phyloP scores from a whole-genome alignment of 176 grass and related monocot genomes.

The Cenchrus fungigraminus region DNA sequence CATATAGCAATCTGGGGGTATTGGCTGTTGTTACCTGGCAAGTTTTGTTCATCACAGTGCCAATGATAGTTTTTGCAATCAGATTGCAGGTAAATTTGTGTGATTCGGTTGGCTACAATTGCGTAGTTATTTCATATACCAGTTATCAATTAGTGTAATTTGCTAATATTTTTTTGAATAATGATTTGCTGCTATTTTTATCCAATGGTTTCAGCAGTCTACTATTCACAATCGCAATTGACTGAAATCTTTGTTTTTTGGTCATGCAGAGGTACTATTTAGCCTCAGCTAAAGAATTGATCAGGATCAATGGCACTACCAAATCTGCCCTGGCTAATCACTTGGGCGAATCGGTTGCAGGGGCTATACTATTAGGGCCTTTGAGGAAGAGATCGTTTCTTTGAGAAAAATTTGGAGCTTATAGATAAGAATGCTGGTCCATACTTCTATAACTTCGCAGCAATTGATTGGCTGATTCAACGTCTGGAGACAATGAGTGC shows the following conservation, averaged over 20 bases:
- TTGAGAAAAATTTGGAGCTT: conserved; percentile 70
- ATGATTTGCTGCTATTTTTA: conserved; percentile 24
- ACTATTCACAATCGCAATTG: conserved; percentile 13
- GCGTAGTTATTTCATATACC: conserved; percentile 19
- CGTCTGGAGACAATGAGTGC: conserved; percentile 81
- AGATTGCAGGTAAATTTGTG: conserved; percentile 64
- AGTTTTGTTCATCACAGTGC: conserved; percentile 77
- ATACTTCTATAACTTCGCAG: conserved; percentile 79
- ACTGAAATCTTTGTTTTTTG: conserved; percentile 26
- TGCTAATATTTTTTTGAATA: conserved; percentile 4
- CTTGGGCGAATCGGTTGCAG: conserved; percentile 82
- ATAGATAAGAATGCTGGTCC: conserved; percentile 89
- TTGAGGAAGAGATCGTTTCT: conserved; percentile 84
- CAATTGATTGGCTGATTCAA: conserved; percentile 89
- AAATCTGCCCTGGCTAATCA: conserved; percentile 91
- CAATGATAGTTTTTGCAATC: conserved; percentile 72
- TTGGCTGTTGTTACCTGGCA: conserved; percentile 91
- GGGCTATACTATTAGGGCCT: conserved; percentile 85
- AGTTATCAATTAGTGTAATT: not conserved
- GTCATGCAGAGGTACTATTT: conserved; percentile 81
- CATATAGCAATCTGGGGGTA: conserved; percentile 79
- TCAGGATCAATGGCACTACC: conserved; percentile 95
- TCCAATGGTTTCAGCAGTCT: not conserved
- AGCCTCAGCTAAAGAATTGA: conserved; percentile 87
- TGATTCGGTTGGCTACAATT: not conserved